Conservation (phyloP, 371 early-diverging fungal species). For the Batrachochytrium dendrobatidis region DNA sequence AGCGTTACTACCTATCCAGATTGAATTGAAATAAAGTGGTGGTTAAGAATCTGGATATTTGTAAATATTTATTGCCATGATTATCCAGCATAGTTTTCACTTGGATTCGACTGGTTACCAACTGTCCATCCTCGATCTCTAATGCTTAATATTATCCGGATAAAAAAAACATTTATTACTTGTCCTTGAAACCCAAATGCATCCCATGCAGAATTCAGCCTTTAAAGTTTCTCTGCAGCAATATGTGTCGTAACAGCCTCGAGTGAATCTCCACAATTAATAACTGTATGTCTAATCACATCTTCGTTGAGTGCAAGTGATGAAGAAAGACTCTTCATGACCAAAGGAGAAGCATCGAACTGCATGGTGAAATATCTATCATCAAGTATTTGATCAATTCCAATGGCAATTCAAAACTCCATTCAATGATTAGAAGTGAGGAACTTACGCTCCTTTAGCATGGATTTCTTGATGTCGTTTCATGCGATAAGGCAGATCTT, state of each 20-base stretch:
- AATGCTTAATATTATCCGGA: too few relatives aligned
- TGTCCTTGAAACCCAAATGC: too few relatives aligned
- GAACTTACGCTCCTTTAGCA: constrained; percentile 15
- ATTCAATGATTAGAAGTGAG: background rate
- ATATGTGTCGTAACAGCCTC: constrained; percentile 9
- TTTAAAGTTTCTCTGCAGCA: background rate
- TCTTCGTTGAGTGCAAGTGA: constrained; percentile 61
- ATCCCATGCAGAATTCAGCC: too few relatives aligned
- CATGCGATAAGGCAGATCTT: constrained; percentile 33
- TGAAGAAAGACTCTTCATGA: constrained; percentile 52
- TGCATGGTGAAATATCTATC: constrained; percentile 69
- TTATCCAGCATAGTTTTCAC: too few relatives aligned
- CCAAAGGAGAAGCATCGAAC: constrained; percentile 65
- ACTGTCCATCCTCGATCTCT: too few relatives aligned
- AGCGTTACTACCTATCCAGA: too few relatives aligned
- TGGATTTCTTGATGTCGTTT: constrained; percentile 37
- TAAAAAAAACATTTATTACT: too few relatives aligned
- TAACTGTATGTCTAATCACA: constrained; percentile 67
- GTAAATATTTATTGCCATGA: too few relatives aligned
- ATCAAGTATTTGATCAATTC: background rate
- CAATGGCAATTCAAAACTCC: constrained; percentile 1
- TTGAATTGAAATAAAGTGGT: too few relatives aligned
- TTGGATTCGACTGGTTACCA: too few relatives aligned
- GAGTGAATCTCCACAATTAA: constrained; percentile 58
- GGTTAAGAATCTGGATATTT: too few relatives aligned